A percentile compares a stretch with the other conserved stretches of the same genome.
These are phyloP conservation scores for Candolleomyces efflorescens DNA, from an alignment of 768 basidiomycete genomes.

Conservation along the genomic window DNA sequence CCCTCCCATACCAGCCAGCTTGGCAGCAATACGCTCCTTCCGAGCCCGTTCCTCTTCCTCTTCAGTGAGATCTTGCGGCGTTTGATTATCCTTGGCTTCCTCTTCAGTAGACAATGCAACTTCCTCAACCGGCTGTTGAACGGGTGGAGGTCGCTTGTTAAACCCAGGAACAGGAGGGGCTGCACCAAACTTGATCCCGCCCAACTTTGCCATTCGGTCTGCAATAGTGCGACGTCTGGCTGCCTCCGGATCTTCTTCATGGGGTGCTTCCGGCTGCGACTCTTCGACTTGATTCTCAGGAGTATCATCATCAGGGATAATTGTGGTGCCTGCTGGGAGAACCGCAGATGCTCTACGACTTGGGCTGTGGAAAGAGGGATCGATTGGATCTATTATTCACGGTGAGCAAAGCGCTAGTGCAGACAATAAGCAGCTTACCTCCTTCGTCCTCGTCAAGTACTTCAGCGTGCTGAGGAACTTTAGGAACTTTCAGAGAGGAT, in stretches of 20 bases:
- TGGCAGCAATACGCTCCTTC: conserved; percentile 49
- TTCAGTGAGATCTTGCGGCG: conserved; percentile 30
- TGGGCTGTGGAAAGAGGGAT: conserved; percentile 58
- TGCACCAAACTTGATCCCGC: conserved; percentile 79
- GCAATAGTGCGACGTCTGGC: conserved; percentile 70
- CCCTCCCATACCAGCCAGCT: conserved; percentile 52
- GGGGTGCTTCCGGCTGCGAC: not conserved
- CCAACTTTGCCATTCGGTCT: conserved; percentile 92
- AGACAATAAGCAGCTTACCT: conserved; percentile 35
- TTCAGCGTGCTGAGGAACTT: conserved; percentile 36
- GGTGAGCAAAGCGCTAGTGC: not conserved
- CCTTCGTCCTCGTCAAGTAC: conserved; percentile 61
- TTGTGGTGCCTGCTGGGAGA: conserved; percentile 12
- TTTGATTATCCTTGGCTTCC: conserved; percentile 18
- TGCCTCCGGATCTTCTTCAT: conserved; percentile 41
- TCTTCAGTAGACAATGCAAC: conserved; percentile 15
- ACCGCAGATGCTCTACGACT: conserved; percentile 35
- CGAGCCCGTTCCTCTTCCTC: conserved; percentile 63
- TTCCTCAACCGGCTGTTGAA: conserved; percentile 20
- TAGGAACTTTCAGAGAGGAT: conserved; percentile 18
- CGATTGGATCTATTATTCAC: conserved; percentile 54
- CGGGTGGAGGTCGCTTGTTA: conserved; percentile 31
- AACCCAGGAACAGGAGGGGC: conserved; percentile 38
- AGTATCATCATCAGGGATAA: not conserved
- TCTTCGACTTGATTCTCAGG: not conserved